These are phyloP conservation scores for Gaeumannomyces sp. DNA, from an alignment of 2,329 filamentous ascomycete species.

Conservation along the genomic window DNA sequence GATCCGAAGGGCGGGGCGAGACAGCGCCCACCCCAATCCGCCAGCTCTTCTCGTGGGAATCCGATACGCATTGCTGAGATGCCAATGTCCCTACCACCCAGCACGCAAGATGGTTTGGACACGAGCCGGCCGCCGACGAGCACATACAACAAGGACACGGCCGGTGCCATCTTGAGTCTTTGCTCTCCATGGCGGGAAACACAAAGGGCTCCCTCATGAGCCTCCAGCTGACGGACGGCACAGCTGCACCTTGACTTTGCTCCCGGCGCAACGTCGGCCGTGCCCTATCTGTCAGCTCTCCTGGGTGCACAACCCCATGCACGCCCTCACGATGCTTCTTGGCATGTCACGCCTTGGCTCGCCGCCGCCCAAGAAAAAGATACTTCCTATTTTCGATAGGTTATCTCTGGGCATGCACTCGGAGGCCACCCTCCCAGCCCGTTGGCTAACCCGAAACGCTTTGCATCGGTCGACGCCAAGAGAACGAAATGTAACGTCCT, in stretches of 20 bases:
- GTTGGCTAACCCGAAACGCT: background rate
- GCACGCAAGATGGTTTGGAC: background rate
- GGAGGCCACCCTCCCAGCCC: background rate
- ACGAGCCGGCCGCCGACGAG: too few relatives aligned
- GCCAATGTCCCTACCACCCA: too few relatives aligned
- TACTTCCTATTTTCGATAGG: background rate
- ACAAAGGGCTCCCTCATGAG: background rate
- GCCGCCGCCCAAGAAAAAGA: background rate
- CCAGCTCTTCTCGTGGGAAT: background rate
- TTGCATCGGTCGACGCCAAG: background rate
- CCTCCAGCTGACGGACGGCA: background rate
- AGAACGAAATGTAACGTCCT: background rate
- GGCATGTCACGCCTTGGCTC: background rate
- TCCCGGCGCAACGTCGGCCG: background rate
- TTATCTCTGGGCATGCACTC: constrained; percentile 1
- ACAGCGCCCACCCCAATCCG: background rate
- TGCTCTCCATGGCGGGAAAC: background rate
- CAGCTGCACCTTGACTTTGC: background rate
- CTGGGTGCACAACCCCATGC: background rate
- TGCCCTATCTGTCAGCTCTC: background rate
- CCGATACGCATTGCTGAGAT: background rate
- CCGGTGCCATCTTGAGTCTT: background rate
- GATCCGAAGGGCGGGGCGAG: background rate
- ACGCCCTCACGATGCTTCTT: background rate
- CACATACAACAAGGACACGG: background rate